phyloP scores from a whole-genome alignment of 192 early-diverging fungal species.

The Umbelopsis sp. region DNA sequence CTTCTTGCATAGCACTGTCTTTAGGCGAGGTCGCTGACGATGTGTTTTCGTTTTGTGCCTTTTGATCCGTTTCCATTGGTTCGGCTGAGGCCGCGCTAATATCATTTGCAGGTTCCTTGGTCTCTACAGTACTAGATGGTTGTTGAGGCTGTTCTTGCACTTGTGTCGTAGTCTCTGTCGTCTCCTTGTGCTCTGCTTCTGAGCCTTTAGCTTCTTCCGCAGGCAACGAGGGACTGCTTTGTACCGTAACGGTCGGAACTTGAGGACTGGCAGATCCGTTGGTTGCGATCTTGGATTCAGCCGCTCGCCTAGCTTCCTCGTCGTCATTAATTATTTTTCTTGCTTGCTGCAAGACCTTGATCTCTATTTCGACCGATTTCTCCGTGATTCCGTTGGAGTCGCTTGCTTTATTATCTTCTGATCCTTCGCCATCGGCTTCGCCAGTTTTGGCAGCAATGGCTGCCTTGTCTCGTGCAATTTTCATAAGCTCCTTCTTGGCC shows the following conservation, averaged over 20 bases:
- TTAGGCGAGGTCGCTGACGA: neutral
- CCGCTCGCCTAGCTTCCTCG: neutral
- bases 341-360: slow-evolving; percentile 22
- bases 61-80: neutral
- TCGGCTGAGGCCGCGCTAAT: neutral
- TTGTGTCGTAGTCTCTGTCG: neutral
- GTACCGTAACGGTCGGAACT: no score
- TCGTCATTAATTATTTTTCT: slow-evolving; percentile 21
- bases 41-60: neutral
- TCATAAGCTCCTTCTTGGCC: slow-evolving; percentile 27
- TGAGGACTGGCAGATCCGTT: neutral
- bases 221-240: neutral
- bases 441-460: neutral
- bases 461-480: neutral
- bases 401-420: neutral
- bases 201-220: neutral
- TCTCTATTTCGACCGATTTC: slow-evolving; percentile 26
- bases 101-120: neutral
- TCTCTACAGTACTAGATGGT: neutral
- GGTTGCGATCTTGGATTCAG: neutral
- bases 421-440: slow-evolving; percentile 20
- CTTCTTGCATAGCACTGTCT: neutral
- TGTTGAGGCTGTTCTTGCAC: neutral
- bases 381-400: slow-evolving; percentile 10
- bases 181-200: neutral